phyloP scores from a whole-genome alignment of 768 basidiomycete genomes.

The Serendipita sp. region DNA sequence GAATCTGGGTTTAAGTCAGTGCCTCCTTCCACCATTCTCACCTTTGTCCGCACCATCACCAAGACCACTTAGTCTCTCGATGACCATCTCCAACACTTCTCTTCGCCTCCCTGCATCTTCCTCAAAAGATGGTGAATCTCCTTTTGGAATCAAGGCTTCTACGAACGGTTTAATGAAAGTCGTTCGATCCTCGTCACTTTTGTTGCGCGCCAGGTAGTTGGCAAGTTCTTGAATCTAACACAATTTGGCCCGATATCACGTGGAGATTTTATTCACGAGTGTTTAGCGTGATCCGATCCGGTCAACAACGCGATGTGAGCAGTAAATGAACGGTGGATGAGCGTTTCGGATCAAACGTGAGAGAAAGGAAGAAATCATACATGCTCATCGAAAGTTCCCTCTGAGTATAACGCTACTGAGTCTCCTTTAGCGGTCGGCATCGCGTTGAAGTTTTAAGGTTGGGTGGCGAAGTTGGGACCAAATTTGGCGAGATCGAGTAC shows the following conservation, averaged over 20 bases:
- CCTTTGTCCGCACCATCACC: conserved; percentile 72
- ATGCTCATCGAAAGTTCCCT: conserved; percentile 83
- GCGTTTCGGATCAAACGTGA: background rate
- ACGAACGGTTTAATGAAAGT: conserved; percentile 51
- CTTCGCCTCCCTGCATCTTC: conserved; percentile 39
- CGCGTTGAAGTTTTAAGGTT: background rate
- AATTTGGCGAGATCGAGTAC: too few species aligned
- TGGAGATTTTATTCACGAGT: background rate
- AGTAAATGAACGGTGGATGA: background rate
- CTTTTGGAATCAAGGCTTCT: conserved; percentile 36
- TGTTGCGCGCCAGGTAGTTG: conserved; percentile 51
- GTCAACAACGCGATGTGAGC: background rate
- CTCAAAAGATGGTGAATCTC: conserved; percentile 36
- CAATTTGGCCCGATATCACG: conserved; percentile 5
- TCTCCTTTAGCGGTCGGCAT: conserved; percentile 22
- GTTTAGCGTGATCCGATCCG: background rate
- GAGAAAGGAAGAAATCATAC: conserved; percentile 22
- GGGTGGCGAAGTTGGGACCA: background rate
- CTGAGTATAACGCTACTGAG: conserved; percentile 70
- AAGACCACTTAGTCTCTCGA: conserved; percentile 46
- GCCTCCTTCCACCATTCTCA: conserved; percentile 20
- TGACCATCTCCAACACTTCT: conserved; percentile 40
- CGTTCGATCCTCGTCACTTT: conserved; percentile 51
- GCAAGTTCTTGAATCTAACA: conserved; percentile 61
- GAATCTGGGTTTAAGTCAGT: background rate